These are phyloP conservation scores for Saccharum officinarum DNA, from an alignment of 176 grass and related monocot genomes.

Conservation along the genomic window DNA sequence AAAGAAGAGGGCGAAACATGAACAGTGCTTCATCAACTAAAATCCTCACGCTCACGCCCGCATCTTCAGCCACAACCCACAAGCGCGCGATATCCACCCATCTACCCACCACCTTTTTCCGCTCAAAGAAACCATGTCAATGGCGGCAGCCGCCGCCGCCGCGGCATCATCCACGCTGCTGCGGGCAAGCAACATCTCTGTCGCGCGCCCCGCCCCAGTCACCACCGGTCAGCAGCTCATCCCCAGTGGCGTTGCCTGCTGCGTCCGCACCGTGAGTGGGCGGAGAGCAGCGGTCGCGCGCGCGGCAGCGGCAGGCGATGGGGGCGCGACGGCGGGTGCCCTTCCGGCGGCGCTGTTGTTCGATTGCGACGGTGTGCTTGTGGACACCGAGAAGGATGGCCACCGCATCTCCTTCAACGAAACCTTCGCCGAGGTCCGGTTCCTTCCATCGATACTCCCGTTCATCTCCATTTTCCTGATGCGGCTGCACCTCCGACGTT, in stretches of 20 bases:
- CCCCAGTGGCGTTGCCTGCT: not conserved
- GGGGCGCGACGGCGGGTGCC: not conserved
- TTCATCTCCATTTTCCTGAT: not conserved
- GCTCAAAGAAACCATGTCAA: not conserved
- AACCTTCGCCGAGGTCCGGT: conserved; percentile 80
- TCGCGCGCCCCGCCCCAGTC: not conserved
- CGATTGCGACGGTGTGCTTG: conserved; percentile 95
- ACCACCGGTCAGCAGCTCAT: not conserved
- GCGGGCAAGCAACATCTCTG: conserved; percentile 6
- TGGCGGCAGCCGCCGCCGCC: not conserved
- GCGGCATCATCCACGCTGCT: conserved; percentile 19
- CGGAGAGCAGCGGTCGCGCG: not conserved
- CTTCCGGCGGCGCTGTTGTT: conserved; percentile 79
- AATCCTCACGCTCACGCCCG: not conserved
- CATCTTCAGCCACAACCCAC: not conserved
- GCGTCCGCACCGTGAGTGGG: not conserved
- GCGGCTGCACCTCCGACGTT: not conserved
- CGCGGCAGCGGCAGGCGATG: not conserved
- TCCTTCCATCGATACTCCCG: not conserved
- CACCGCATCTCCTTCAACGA: conserved; percentile 97
- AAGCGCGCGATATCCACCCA: conserved; percentile 20
- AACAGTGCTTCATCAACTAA: not conserved
- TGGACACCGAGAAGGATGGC: conserved; percentile 95
- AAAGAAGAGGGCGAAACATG: too few relatives aligned
- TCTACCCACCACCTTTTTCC: not conserved